Evolutionary conservation across 2,329 filamentous ascomycete genomes (phyloP).

Genomic region (Penicillium sp.): DNA sequence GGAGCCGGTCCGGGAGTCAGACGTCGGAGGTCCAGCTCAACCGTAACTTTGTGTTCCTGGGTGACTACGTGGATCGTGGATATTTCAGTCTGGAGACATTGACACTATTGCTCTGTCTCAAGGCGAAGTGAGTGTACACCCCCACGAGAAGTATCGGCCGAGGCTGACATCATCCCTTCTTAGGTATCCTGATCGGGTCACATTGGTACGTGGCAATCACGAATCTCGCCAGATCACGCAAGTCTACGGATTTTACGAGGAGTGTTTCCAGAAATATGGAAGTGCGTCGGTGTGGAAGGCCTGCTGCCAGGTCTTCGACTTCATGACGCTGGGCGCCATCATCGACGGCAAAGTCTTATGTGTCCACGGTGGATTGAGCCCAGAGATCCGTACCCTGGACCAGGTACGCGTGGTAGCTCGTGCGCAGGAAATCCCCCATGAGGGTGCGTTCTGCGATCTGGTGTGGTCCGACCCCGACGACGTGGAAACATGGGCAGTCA

Average conservation of each 20-base stretch:
- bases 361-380: slow-evolving; percentile 66
- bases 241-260: slow-evolving; percentile 74
- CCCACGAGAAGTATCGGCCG: background rate
- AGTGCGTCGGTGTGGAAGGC: slow-evolving; percentile 76
- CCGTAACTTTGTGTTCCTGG: slow-evolving; percentile 68
- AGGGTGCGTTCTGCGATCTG: slow-evolving; percentile 71
- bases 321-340: slow-evolving; percentile 67
- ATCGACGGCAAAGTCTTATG: slow-evolving; percentile 71
- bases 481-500: slow-evolving; percentile 66
- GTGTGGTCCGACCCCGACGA: slow-evolving; percentile 73
- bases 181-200: slow-evolving; percentile 67
- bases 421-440: slow-evolving; percentile 71
- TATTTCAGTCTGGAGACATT: slow-evolving; percentile 72
- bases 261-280: slow-evolving; percentile 71
- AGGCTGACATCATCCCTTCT: background rate
- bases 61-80: slow-evolving; percentile 69
- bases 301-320: slow-evolving; percentile 74
- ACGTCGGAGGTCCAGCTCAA: slow-evolving; percentile 45
- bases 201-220: slow-evolving; percentile 69
- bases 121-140: slow-evolving; percentile 55
- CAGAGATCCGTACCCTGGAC: slow-evolving; percentile 69
- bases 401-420: slow-evolving; percentile 70
- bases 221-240: slow-evolving; percentile 74
- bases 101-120: slow-evolving; percentile 66
- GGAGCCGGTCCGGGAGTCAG: slow-evolving; percentile 28